phyloP scores from a whole-genome alignment of 805 yeast species.

The Kuraishia floccosa region DNA sequence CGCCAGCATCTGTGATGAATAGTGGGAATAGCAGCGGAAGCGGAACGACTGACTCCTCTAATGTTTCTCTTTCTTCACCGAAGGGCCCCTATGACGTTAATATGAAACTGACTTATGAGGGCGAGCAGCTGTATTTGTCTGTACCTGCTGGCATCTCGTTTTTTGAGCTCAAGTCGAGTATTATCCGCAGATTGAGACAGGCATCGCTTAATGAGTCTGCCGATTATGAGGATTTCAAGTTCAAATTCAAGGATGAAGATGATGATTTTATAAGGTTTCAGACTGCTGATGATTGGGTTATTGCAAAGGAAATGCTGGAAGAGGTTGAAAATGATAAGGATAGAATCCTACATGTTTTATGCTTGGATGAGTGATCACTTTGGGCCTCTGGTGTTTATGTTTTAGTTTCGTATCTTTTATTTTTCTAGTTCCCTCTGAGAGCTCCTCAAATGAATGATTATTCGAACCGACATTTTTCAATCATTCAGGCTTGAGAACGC shows the following conservation, averaged over 20 bases:
- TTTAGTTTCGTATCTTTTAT: too few relatives aligned
- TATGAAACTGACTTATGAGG: conserved; percentile 21
- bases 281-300: conserved; percentile 78
- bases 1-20: conserved; percentile 13
- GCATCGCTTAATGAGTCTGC: conserved; percentile 48
- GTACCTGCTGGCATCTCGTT: conserved; percentile 27
- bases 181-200: conserved; percentile 39
- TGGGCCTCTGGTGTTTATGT: too few relatives aligned
- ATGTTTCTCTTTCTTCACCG: too few relatives aligned
- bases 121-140: conserved; percentile 52
- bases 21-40: not conserved
- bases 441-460: too few relatives aligned
- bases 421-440: too few relatives aligned
- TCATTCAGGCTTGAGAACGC: too few relatives aligned
- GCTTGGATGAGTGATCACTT: too few relatives aligned
- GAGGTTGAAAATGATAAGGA: conserved; percentile 35
- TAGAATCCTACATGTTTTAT: conserved; percentile 15
- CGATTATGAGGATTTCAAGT: conserved; percentile 42
- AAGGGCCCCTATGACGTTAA: conserved; percentile 6
- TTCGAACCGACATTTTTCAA: too few relatives aligned
- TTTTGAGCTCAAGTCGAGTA: conserved; percentile 24
- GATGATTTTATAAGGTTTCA: conserved; percentile 85
- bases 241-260: conserved; percentile 88
- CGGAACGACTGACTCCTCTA: too few relatives aligned
- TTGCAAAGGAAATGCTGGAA: conserved; percentile 64